Percentiles rank a stretch among this genome's conserved stretches.
phyloP scores from a whole-genome alignment of 2,329 filamentous ascomycete species.

The Colletotrichum spinosum region DNA sequence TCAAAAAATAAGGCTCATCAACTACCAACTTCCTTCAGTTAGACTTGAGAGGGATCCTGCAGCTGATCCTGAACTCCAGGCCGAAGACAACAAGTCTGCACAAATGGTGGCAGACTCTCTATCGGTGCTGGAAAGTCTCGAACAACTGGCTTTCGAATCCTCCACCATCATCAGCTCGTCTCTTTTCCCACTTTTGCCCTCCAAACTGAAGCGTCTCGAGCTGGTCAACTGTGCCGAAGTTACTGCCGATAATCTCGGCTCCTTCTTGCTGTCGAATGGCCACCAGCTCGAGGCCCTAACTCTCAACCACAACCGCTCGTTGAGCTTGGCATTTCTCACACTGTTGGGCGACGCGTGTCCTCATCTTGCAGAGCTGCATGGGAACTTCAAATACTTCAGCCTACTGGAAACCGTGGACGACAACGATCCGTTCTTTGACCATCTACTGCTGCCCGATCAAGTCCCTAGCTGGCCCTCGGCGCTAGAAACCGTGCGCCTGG shows the following conservation, averaged over 20 bases:
- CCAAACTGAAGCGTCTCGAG: conserved; percentile 73
- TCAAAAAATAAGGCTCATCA: conserved; percentile 69
- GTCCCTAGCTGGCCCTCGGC: conserved; percentile 82
- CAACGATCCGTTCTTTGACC: conserved; percentile 79
- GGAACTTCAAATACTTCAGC: conserved; percentile 85
- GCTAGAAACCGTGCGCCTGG: conserved; percentile 78
- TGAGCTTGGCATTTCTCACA: conserved; percentile 81
- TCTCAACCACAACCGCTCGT: conserved; percentile 82
- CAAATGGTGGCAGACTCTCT: conserved; percentile 59
- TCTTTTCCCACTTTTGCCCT: conserved; percentile 77
- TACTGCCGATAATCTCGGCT: conserved; percentile 71
- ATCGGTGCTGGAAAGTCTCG: conserved; percentile 69
- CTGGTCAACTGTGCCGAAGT: conserved; percentile 85
- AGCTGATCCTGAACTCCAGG: conserved; percentile 54
- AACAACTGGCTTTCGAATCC: conserved; percentile 78
- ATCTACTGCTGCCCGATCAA: conserved; percentile 72
- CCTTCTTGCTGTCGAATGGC: conserved; percentile 77
- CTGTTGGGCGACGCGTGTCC: conserved; percentile 76
- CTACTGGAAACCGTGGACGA: conserved; percentile 76
- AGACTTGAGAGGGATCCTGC: conserved; percentile 50
- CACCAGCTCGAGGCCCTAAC: conserved; percentile 73
- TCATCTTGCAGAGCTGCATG: conserved; percentile 74
- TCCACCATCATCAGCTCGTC: conserved; percentile 77
- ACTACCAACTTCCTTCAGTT: conserved; percentile 68
- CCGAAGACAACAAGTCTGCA: conserved; percentile 46